Base-by-base conservation (phyloP, 2,329 filamentous ascomycete genomes). In the Aspergillus luchuensis region DNA sequence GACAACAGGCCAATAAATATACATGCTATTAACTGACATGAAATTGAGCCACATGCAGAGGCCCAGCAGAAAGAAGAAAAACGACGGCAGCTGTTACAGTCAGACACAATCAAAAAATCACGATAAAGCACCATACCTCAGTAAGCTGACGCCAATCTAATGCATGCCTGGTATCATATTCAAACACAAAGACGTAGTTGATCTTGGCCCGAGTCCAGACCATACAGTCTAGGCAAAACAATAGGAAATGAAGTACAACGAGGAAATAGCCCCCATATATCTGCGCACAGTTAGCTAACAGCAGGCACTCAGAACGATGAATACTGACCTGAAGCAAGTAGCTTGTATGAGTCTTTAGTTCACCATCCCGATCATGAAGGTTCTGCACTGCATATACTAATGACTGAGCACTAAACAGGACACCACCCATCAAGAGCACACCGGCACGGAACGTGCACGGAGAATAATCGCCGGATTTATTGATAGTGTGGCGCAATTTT, bases 121-220 rank as follows among this genome's bases (percentile, higher is more conserved):
- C n/a, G 36, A 48, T 8, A 3, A 41, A n/a, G 11, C 6, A 6
- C 4, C 78, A 68, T 72, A 87, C 84, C 78, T 95, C 91, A 6
- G 90, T 83, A 30, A 97, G 82, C 74, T 97, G 88, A 67, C 91
- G 88, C 92, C 94, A 99, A 75, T 98, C 91, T 28, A 98, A 80
- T 65, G 89, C 87, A 74, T 95, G 88, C 60, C 94, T 85, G 57
- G 89, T 88, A 79, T 98, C 93, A 72, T 97, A 95, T 78, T 99
- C 95, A 72, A 99, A 99, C 67, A 98, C 92, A 75, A 97, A 97
- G 57, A 89, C 86, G 74, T 98, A 98, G 74, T 99, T 99, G 77
- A 99, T 91, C 76, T 94, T 96, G 73, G 89, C 88, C 55, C 81
- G 81, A 5, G 87, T 87, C 92, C 94, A 99, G 15, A 96, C 78